Base-by-base conservation (phyloP, 1,284 basidiomycete genomes). In the Abortiporus biennis region DNA sequence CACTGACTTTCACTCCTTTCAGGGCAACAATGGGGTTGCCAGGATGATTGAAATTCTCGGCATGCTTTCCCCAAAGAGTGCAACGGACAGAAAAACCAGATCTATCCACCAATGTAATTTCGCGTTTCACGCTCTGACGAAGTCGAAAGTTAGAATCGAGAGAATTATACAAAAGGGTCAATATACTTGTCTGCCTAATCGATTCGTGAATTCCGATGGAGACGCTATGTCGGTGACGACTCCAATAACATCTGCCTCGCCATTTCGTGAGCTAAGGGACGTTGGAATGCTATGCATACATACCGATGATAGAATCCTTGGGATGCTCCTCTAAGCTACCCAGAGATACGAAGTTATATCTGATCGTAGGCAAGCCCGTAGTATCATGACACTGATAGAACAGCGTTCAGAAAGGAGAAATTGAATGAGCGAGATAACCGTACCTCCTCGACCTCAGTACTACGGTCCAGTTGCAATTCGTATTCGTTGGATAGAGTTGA, bases 1-100 rank as follows among this genome's bases (percentile, higher is more conserved):
- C 95, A 31, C 92, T 84, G 31, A 99, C 92, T 65, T 88, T 94
- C 55, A 92, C 91, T 17, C 92, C 89, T 67, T 96, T 97, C 76
- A 96, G 92, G 2, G 94, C 95, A 47, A 93, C 74, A 16, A 96
- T 80, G 8, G 89, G 79, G 42, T 77, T 71, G 31, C 78, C 72
- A 3, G 67, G 62, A 12, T 65, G 62, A 2, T 62, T 62, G 59
- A 85, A 99, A 36, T 76, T 76, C 59, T 98, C 93, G 1, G 95
- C 96, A 59, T 90, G 86, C 61, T 90, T 93, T 22, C 95, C 96
- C 95, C 96, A 99, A 4, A 99, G 69, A 2, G 96, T 99, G 50
- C 98, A 63, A 22, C 90, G 79, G 27, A 95, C 84, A 24, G 82
- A 81, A 60, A 74, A 92, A 23, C 76, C 76, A 6, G 90, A 86